These are phyloP conservation scores for Nakazawaea pomicola DNA, from an alignment of 805 yeast genomes.

Conservation along the genomic window DNA sequence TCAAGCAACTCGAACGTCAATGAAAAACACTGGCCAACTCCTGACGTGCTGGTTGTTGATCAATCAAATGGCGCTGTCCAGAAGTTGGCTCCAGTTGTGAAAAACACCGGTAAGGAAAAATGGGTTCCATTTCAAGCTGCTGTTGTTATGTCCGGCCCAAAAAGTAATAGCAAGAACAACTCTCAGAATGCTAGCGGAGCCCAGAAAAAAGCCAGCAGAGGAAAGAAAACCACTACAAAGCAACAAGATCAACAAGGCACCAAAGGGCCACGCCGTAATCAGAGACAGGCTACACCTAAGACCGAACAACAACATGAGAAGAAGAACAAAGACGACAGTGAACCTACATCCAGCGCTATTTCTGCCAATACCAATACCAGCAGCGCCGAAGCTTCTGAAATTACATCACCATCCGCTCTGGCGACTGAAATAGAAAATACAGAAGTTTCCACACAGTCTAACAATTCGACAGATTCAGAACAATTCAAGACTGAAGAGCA, in stretches of 20 bases:
- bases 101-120: conserved; percentile 49
- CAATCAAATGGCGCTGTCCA: too few species aligned
- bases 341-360: too few species aligned
- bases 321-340: neutral
- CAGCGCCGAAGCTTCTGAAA: too few species aligned
- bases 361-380: too few species aligned
- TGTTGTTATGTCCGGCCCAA: conserved; percentile 37
- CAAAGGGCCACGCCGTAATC: conserved; percentile 4
- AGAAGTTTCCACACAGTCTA: neutral
- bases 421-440: neutral
- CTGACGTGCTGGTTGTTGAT: conserved; percentile 25
- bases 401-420: too few species aligned
- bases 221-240: conserved; percentile 10
- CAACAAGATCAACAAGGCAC: conserved; percentile 9
- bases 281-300: conserved; percentile 1
- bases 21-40: conserved; percentile 30
- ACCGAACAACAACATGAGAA: neutral
- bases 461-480: neutral
- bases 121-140: conserved; percentile 70
- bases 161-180: conserved; percentile 12
- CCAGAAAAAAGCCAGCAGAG: conserved; percentile 18
- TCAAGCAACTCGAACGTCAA: conserved; percentile 20
- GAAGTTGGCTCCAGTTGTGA: conserved; percentile 15
- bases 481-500: too few species aligned
- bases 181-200: conserved; percentile 10